Evolutionary conservation across 495 filamentous ascomycete species (phyloP), one percentile per base, ranked within the genome.

Genomic region (Cercophora newfieldiana): DNA sequence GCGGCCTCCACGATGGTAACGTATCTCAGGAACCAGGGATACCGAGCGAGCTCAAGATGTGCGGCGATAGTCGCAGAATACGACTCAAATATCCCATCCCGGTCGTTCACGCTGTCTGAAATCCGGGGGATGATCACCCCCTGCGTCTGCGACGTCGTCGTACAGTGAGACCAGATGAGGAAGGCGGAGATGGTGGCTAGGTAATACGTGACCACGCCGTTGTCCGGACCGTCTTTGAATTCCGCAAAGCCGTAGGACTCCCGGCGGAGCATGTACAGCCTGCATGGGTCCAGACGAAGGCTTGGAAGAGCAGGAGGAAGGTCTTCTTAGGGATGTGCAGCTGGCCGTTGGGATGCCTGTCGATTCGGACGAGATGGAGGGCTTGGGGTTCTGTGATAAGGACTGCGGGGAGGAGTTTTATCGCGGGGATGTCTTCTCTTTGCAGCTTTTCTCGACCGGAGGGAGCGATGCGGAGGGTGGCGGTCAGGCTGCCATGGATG

Each of bases 131-230:
- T 26, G 24, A 53, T 53, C 2, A 53, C 22, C 1, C 50, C 50
- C 22, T 26, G 50, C 2, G 50, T 53, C n/a, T 22, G 50, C 12
- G 4, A 6, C 12, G 37, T 44, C 10, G 37, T 14, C 2, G 37
- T 14, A 14, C 3, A 14, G 12, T 44, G 37, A 7, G 50, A 53
- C 50, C 50, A 53, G n/a, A 53, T 53, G 2, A 22, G 2, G 50
- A 53, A 22, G 24, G 50, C 50, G 19, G 50, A 53, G 50, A 53
- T 53, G n/a, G 50, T 53, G n/a, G 50, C 50, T 3, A 53, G 50
- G 50, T 22, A 53, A 14, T 8, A 53, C 21, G 50, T 53, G 21
- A 26, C 12, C 7, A 19, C 22, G n/a, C 12, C 50, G 2, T 26
- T 19, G 24, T 53, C 10, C 24, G 50, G 7, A 7, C 37, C 37